A percentile compares a stretch with the other conserved stretches of the same genome.
phyloP scores from a whole-genome alignment of 805 yeast species.

The Metschnikowia cubensis region DNA sequence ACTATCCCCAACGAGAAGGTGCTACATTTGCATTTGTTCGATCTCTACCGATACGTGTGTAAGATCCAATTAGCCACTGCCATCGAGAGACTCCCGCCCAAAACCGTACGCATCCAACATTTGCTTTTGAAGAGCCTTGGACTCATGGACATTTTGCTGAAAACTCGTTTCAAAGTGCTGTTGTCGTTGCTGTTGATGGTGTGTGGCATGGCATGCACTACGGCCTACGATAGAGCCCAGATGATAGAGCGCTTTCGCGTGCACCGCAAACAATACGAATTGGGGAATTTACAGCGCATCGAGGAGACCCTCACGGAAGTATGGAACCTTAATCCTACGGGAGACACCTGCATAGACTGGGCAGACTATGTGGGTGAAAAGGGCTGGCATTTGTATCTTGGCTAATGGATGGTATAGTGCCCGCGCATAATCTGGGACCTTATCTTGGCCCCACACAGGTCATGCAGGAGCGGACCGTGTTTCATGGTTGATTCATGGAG shows the following conservation, averaged over 20 bases:
- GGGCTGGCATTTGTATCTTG: constrained; percentile 19
- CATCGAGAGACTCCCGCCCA: constrained; percentile 12
- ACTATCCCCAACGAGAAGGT: constrained; percentile 7
- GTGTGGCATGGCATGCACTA: constrained; percentile 31
- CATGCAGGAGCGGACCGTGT: too few species aligned
- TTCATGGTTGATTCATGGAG: not conserved
- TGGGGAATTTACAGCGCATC: constrained; percentile 18
- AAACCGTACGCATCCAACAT: constrained; percentile 10
- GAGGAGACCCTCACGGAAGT: constrained; percentile 17
- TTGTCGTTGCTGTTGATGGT: constrained; percentile 21
- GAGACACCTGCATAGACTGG: constrained; percentile 17
- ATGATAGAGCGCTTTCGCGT: constrained; percentile 23
- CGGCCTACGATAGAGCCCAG: constrained; percentile 20
- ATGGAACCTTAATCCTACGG: constrained; percentile 17
- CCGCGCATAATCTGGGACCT: not conserved
- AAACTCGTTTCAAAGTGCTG: constrained; percentile 13
- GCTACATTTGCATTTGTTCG: constrained; percentile 15
- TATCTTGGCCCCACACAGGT: too few species aligned
- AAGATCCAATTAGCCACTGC: constrained; percentile 14
- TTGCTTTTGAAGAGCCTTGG: constrained; percentile 11
- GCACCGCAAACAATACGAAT: constrained; percentile 17
- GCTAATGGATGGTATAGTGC: constrained; percentile 2
- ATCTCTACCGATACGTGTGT: constrained; percentile 14
- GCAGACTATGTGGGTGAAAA: constrained; percentile 14
- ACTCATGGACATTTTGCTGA: constrained; percentile 11